Percentiles rank a stretch among this genome's conserved stretches.
Conservation (phyloP, 2,329 filamentous ascomycete species). For the Penicillium sp. region DNA sequence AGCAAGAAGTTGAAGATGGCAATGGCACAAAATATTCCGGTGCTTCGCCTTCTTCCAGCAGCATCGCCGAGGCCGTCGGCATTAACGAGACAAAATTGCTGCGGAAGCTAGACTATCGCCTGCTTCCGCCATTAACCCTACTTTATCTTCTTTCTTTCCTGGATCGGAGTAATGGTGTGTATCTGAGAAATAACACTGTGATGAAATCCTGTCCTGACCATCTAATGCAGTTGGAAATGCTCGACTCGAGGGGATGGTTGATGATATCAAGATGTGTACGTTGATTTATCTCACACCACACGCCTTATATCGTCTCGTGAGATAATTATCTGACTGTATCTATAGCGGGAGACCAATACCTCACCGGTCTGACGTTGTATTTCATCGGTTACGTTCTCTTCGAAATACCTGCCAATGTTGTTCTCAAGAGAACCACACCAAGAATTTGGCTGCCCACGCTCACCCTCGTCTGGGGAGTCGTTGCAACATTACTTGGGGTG, state of each 20-base stretch:
- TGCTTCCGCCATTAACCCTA: conserved; percentile 50
- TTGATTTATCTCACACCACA: background rate
- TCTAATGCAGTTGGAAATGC: conserved; percentile 43
- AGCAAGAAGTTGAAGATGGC: conserved; percentile 9
- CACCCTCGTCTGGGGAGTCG: conserved; percentile 55
- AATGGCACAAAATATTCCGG: background rate
- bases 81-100: conserved; percentile 47
- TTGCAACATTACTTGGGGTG: conserved; percentile 55
- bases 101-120: conserved; percentile 49
- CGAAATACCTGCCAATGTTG: conserved; percentile 48
- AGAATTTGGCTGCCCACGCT: conserved; percentile 45
- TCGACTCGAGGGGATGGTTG: conserved; percentile 41
- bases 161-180: conserved; percentile 47
- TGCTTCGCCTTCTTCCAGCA: conserved; percentile 19
- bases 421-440: conserved; percentile 45
- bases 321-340: background rate
- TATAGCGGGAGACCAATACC: conserved; percentile 43
- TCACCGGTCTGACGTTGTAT: conserved; percentile 44
- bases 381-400: conserved; percentile 46
- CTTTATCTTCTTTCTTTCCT: conserved; percentile 52
- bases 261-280: conserved; percentile 45
- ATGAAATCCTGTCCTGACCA: conserved; percentile 1
- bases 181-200: background rate
- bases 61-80: conserved; percentile 21
- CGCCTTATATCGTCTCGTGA: no score